Conservation (phyloP, 2,329 filamentous ascomycete species). For the Arthrobotrys sinensis region DNA sequence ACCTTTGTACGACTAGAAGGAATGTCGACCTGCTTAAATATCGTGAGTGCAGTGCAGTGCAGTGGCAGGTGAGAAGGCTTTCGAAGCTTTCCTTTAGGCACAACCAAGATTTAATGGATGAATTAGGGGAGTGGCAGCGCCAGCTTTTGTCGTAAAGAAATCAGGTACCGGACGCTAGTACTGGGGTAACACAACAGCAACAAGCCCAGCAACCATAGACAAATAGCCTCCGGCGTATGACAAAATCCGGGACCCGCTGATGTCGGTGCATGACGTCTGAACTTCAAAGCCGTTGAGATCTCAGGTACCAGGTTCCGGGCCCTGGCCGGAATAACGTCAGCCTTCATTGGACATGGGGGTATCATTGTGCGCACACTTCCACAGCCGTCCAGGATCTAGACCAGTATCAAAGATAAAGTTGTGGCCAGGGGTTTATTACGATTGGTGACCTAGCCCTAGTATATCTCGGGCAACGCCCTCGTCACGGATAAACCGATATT, state of each 20-base stretch:
- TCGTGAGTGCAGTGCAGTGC: neutral
- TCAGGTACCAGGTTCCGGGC: slow-evolving; percentile 6
- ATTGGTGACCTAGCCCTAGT: slow-evolving; percentile 1
- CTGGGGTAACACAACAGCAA: slow-evolving; percentile 28
- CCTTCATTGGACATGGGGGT: slow-evolving; percentile 3
- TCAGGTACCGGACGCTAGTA: slow-evolving; percentile 37
- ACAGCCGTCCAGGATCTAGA: neutral
- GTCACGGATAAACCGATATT: no score
- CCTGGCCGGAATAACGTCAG: slow-evolving; percentile 1
- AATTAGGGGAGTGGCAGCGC: slow-evolving; percentile 34
- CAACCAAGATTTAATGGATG: slow-evolving; percentile 35
- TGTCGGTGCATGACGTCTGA: slow-evolving; percentile 55
- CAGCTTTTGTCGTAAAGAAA: slow-evolving; percentile 43
- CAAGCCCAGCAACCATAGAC: slow-evolving; percentile 25
- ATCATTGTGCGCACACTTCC: neutral
- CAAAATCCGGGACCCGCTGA: slow-evolving; percentile 43
- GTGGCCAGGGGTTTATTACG: neutral
- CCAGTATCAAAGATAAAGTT: neutral
- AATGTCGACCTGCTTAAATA: slow-evolving; percentile 41
- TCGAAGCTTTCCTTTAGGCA: slow-evolving; percentile 5
- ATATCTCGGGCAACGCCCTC: no score
- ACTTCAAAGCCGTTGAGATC: neutral
- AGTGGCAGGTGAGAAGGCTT: slow-evolving; percentile 12
- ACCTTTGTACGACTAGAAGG: slow-evolving; percentile 23
- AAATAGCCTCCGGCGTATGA: slow-evolving; percentile 17